These are phyloP conservation scores for Diplosphaera chodatii DNA, from an alignment of 139 green algal species.

Conservation along the genomic window DNA sequence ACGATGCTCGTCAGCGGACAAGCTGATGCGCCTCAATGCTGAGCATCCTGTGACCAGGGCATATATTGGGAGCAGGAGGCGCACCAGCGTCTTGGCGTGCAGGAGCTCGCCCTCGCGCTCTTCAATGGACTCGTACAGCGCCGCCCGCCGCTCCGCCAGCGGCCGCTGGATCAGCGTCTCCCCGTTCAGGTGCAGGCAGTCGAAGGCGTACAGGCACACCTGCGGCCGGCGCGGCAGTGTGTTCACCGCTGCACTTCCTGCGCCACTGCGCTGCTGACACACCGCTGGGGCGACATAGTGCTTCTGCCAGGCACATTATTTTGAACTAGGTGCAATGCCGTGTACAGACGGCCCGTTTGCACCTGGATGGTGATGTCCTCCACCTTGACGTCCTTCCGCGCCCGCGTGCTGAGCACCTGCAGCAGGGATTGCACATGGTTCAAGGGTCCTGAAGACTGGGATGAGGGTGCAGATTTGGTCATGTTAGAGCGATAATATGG, in stretches of 20 bases:
- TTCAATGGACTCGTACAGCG: constrained; percentile 61
- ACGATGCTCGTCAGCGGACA: too few species aligned
- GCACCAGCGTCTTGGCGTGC: constrained; percentile 70
- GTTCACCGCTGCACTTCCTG: not conserved
- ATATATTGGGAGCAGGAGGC: too few species aligned
- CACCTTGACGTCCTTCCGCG: constrained; percentile 84
- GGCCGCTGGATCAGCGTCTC: constrained; percentile 64
- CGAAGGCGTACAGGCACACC: constrained; percentile 89
- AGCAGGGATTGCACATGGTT: not conserved
- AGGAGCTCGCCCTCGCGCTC: constrained; percentile 64
- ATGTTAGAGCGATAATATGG: too few species aligned
- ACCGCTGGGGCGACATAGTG: too few species aligned
- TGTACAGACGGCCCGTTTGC: too few species aligned
- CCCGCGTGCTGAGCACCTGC: constrained; percentile 80
- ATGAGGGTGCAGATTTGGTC: too few species aligned
- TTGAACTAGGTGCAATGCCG: too few species aligned
- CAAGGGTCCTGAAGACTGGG: too few species aligned
- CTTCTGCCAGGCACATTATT: too few species aligned
- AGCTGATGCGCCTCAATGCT: too few species aligned
- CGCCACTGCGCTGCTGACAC: too few species aligned
- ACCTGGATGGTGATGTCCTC: constrained; percentile 80
- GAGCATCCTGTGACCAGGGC: too few species aligned
- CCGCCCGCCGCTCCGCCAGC: constrained; percentile 67
- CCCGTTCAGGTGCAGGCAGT: constrained; percentile 96
- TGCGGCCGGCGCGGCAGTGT: constrained; percentile 9